Base-by-base conservation (phyloP, 306 rosid genomes). In the Prunus davidiana region DNA sequence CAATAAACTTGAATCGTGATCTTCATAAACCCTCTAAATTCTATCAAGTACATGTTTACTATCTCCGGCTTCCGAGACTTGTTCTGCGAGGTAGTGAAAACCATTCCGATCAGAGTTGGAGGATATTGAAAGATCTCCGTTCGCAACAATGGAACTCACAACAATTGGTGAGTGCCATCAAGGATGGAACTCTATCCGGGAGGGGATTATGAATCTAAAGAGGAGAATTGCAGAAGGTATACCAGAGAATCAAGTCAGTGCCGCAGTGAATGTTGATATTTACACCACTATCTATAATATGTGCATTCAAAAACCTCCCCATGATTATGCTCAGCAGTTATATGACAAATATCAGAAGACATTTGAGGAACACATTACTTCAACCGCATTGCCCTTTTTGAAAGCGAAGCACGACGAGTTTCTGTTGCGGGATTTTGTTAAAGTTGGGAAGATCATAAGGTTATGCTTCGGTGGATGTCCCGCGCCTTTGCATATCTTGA, bases 371-470 rank as follows among this genome's bases (percentile, higher is more conserved):
- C 86, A 86, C 56, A 82, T 84, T 15, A 64, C 8, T 18, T 24
- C 30, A 6, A 77, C 75, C 87, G 91, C 87, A 62, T 34, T 90
- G 74, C 89, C 87, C 10, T 76, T 86, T 38, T 62, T 90, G 28
- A 80, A 69, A 66, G 89, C 85, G 69, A 86, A 86, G 74, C 89
- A 84, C 6, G 88, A 86, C n/a, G 92, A 82, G 24, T 87, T 80
- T 74, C 81, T 87, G 91, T 61, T 89, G 82, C 84, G 82, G 79
- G 97, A 91, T 63, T 87, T 89, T 30, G 88, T 86, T 19, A 79
- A 51, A 79, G 92, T 73, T 91, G 97, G 97, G 19, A 34, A 43
- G 87, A 73, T 46, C 79, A 82, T 64, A 78, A 82, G 60, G 49
- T 78, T 14, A 78, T 78, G 86, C 74, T 73, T 60, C 54, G 64